phyloP scores from a whole-genome alignment of 306 rosid genomes.

The Vigna radiata region DNA sequence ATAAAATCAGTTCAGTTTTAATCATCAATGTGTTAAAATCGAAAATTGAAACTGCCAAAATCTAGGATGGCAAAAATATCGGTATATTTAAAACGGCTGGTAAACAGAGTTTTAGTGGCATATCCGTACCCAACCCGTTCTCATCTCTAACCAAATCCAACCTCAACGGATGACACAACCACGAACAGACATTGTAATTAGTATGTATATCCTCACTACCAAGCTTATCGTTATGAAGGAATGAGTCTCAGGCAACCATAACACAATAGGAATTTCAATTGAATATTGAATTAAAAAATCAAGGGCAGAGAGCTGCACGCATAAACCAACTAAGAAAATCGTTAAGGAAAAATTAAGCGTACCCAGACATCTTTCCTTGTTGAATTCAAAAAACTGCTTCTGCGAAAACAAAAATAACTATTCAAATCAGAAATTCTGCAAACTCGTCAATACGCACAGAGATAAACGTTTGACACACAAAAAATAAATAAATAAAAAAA shows the following conservation, averaged over 20 bases:
- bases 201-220: neutral
- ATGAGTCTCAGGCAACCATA: neutral
- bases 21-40: neutral
- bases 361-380: conserved; percentile 43
- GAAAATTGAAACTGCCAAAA: neutral
- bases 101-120: no score
- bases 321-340: neutral
- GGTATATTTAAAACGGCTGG: no score
- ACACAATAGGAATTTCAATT: neutral
- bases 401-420: conserved; percentile 38
- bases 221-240: neutral
- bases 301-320: neutral
- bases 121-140: no score
- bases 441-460: neutral
- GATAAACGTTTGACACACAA: neutral
- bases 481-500: neutral
- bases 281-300: neutral
- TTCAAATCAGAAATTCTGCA: neutral
- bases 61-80: no score
- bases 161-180: neutral
- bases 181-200: neutral
- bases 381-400: conserved; percentile 17
- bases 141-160: neutral
- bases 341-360: neutral
- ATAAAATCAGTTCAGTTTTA: neutral